A percentile compares a stretch with the other conserved stretches of the same genome.
phyloP scores from a whole-genome alignment of 805 yeast genomes.

The Saturnispora sekii region DNA sequence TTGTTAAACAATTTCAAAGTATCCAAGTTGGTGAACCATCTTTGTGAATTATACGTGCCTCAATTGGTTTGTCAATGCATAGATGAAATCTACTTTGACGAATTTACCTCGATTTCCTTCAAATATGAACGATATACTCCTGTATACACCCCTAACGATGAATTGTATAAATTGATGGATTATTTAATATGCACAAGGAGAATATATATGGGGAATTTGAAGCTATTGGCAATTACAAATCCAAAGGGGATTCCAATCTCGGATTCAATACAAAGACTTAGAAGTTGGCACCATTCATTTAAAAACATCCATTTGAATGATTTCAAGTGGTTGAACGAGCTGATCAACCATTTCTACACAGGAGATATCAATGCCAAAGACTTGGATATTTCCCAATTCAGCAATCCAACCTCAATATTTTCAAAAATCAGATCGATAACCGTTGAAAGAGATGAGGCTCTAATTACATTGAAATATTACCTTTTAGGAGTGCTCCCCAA shows the following conservation, averaged over 20 bases:
- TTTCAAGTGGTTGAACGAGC: background rate
- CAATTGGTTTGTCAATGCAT: background rate
- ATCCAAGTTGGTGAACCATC: background rate
- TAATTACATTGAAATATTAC: background rate
- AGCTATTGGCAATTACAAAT: background rate
- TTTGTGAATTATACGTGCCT: background rate
- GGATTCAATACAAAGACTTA: background rate
- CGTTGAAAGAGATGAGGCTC: background rate
- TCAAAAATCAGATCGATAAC: background rate
- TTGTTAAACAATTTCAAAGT: background rate
- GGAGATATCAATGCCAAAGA: background rate
- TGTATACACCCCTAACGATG: background rate
- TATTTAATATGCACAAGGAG: background rate
- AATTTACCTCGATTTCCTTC: conserved; percentile 1
- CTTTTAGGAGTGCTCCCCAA: background rate
- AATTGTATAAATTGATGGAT: background rate
- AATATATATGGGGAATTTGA: background rate
- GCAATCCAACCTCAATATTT: background rate
- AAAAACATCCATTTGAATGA: background rate
- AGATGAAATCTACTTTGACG: background rate
- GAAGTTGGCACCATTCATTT: background rate
- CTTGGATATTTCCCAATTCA: background rate
- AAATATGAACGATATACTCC: conserved; percentile 3
- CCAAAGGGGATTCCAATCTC: background rate
- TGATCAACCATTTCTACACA: background rate